Conservation (phyloP, 805 yeast species). For the Lipomyces mesembrius region DNA sequence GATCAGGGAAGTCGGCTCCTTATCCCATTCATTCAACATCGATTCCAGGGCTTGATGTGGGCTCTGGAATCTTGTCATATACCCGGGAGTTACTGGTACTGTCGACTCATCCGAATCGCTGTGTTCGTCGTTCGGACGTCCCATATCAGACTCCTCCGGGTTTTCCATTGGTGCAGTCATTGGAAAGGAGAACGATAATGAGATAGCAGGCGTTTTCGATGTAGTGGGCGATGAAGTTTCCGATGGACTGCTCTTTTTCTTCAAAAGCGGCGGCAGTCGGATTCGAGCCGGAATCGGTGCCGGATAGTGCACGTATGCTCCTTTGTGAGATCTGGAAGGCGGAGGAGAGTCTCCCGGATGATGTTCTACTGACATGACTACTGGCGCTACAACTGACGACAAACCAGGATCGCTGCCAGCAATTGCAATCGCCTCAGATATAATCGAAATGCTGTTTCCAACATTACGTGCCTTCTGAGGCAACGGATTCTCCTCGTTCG, state of each 20-base stretch:
- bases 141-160: not conserved
- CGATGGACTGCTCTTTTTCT: slow-evolving; percentile 1
- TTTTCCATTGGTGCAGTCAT: not conserved
- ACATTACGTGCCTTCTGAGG: not conserved
- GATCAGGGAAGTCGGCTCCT: not conserved
- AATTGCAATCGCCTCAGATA: not conserved
- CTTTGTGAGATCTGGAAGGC: slow-evolving; percentile 1
- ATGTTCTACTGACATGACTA: not conserved
- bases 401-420: not conserved
- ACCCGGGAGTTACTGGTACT: slow-evolving; percentile 16
- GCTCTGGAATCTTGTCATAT: slow-evolving; percentile 7
- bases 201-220: not conserved
- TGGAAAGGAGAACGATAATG: not conserved
- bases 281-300: slow-evolving; percentile 31
- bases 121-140: slow-evolving; percentile 7
- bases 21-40: slow-evolving; percentile 13
- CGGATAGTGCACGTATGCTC: slow-evolving; percentile 22
- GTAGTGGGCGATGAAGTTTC: not conserved
- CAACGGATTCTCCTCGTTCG: not conserved
- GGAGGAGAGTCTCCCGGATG: slow-evolving; percentile 3
- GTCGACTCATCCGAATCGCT: not conserved
- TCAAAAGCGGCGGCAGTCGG: slow-evolving; percentile 25
- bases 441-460: not conserved
- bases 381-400: not conserved
- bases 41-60: slow-evolving; percentile 25